phyloP scores from a whole-genome alignment of 306 rosid species.

The Pyrus pyrifolia region DNA sequence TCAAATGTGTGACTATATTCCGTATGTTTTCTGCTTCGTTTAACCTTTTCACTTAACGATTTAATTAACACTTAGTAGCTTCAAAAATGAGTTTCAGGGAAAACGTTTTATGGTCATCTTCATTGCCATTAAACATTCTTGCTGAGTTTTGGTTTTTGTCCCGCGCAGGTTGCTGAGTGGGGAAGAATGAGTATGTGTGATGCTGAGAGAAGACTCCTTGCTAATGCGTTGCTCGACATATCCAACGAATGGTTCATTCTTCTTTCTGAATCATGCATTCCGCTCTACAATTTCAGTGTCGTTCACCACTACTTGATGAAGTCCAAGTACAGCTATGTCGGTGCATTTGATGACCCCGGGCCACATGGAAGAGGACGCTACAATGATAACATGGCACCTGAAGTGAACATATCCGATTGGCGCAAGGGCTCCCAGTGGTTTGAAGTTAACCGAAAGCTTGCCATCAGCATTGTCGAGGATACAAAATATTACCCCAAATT shows the following conservation, averaged over 20 bases:
- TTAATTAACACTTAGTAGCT: not conserved
- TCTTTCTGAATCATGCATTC: conserved; percentile 91
- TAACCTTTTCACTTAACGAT: not conserved
- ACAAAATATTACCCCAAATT: conserved; percentile 48
- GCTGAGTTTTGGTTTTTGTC: conserved; percentile 3
- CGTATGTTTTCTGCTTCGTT: not conserved
- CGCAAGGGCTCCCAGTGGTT: conserved; percentile 99
- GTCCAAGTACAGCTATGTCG: conserved; percentile 67
- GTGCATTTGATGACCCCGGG: conserved; percentile 79
- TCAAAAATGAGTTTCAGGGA: not conserved
- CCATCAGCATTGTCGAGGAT: conserved; percentile 59
- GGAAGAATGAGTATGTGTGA: conserved; percentile 97
- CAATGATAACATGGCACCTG: conserved; percentile 59
- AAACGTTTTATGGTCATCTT: not conserved
- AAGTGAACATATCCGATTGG: conserved; percentile 64
- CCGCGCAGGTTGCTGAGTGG: conserved; percentile 76
- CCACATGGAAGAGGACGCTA: conserved; percentile 92
- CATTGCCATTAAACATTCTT: not conserved
- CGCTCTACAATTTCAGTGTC: conserved; percentile 57
- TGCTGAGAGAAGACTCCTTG: conserved; percentile 89
- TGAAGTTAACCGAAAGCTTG: conserved; percentile 72
- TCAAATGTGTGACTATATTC: not conserved
- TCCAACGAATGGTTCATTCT: conserved; percentile 82
- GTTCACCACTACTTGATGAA: conserved; percentile 47
- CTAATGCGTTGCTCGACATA: conserved; percentile 84